Evolutionary conservation across 805 yeast species (phyloP).

Genomic region (Cyberlindnera lachancei): DNA sequence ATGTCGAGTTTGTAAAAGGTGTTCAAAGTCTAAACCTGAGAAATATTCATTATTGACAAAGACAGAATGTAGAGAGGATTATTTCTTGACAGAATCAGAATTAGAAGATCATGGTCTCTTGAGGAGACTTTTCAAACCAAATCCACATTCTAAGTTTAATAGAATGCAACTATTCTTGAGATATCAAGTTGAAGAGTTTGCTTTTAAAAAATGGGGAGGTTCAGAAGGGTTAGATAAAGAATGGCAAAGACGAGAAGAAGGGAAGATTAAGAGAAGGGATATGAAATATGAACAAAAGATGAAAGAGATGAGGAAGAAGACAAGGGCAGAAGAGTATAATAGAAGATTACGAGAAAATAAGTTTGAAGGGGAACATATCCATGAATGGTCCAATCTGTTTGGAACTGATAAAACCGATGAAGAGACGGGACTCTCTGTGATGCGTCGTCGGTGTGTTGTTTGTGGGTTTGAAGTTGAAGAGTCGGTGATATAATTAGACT

Average conservation of each 20-base stretch:
- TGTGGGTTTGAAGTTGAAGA: conserved; percentile 88
- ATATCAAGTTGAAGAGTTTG: conserved; percentile 88
- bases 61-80: conserved; percentile 92
- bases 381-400: conserved; percentile 68
- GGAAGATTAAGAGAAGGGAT: conserved; percentile 66
- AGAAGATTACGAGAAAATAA: conserved; percentile 56
- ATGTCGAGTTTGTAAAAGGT: conserved; percentile 70
- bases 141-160: conserved; percentile 85
- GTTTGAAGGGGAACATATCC: conserved; percentile 52
- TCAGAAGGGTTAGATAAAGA: conserved; percentile 85
- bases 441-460: conserved; percentile 58
- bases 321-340: conserved; percentile 87
- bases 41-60: conserved; percentile 88
- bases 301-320: conserved; percentile 80
- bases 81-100: conserved; percentile 90
- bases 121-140: conserved; percentile 79
- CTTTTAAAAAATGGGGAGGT: conserved; percentile 93
- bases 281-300: conserved; percentile 71
- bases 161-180: conserved; percentile 90
- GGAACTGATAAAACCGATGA: conserved; percentile 39
- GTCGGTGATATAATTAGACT: conserved; percentile 26
- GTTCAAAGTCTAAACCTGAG: conserved; percentile 69
- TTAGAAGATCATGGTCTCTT: conserved; percentile 60
- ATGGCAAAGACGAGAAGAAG: conserved; percentile 76
- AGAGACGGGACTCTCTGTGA: conserved; percentile 32